Evolutionary conservation across 306 rosid genomes (phyloP).

Genomic region (Canavalia ensiformis): DNA sequence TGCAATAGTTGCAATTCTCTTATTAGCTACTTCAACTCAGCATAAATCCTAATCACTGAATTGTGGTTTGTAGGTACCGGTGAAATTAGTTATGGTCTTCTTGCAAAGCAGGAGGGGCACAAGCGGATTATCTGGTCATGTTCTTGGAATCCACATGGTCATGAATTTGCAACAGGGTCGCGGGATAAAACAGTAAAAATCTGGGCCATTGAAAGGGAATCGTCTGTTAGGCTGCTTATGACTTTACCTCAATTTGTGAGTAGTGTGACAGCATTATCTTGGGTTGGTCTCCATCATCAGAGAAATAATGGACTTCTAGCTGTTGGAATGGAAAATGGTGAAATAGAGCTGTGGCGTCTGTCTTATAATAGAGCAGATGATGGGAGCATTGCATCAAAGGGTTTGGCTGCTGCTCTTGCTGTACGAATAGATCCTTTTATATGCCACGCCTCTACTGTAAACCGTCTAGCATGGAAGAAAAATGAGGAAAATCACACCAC

Average conservation of each 20-base stretch:
- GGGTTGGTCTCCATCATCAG: constrained; percentile 55
- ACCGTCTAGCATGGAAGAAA: constrained; percentile 79
- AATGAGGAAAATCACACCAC: constrained; percentile 56
- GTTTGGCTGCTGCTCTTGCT: constrained; percentile 52
- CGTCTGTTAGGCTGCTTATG: constrained; percentile 64
- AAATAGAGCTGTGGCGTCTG: constrained; percentile 84
- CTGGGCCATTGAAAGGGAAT: constrained; percentile 67
- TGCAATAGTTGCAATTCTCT: constrained; percentile 21
- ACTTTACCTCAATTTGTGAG: constrained; percentile 70
- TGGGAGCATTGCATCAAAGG: constrained; percentile 45
- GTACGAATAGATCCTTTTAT: constrained; percentile 63
- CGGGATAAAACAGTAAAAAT: constrained; percentile 88
- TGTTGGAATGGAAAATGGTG: constrained; percentile 93
- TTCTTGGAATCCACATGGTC: constrained; percentile 89
- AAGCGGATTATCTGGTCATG: constrained; percentile 98
- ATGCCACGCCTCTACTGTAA: constrained; percentile 87
- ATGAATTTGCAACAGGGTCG: constrained; percentile 95
- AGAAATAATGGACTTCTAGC: constrained; percentile 72
- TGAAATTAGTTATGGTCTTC: constrained; percentile 65
- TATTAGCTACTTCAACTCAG: neutral
- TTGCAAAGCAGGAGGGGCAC: constrained; percentile 88
- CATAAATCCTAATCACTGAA: constrained; percentile 29
- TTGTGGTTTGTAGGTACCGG: constrained; percentile 61
- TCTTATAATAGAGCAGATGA: constrained; percentile 58
- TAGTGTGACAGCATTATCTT: constrained; percentile 87